Evolutionary conservation across 257 asterid species (phyloP).

Genomic region (Solanum corneliomulleri): DNA sequence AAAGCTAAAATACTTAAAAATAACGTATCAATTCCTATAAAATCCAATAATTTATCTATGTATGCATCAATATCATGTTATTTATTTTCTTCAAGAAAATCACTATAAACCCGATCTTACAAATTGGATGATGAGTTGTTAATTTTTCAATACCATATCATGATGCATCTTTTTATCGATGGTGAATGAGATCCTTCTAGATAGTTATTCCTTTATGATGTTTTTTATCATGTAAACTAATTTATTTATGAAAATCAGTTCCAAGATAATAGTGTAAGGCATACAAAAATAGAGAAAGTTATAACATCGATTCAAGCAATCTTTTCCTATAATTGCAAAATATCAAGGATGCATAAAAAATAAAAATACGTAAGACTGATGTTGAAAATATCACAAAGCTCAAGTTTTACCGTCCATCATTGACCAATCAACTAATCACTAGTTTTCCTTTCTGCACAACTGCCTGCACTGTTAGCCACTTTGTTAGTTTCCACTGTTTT

Average conservation of each 20-base stretch:
- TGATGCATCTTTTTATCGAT: too few species aligned
- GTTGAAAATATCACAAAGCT: conserved; percentile 76
- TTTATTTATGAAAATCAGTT: background rate
- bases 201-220: too few species aligned
- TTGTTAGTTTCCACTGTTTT: background rate
- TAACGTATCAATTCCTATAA: conserved; percentile 9
- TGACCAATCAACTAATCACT: conserved; percentile 86
- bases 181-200: too few species aligned
- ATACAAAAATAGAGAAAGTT: background rate
- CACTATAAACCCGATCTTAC: conserved; percentile 11
- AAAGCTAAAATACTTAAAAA: background rate
- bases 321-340: background rate
- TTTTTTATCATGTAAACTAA: too few species aligned
- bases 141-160: too few species aligned
- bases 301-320: background rate
- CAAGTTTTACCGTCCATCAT: conserved; percentile 90
- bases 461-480: conserved; percentile 74
- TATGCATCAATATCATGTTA: conserved; percentile 21
- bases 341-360: conserved; percentile 11
- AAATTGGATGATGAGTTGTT: conserved; percentile 5
- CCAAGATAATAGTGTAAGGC: background rate
- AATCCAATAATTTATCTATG: conserved; percentile 21
- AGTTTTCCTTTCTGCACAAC: conserved; percentile 90
- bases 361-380: conserved; percentile 35
- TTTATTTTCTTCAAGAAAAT: conserved; percentile 4